Evolutionary conservation across 352 stramenopile genomes (phyloP), one percentile per base, ranked within the genome.

Genomic region (Phytopythium mirpurense): DNA sequence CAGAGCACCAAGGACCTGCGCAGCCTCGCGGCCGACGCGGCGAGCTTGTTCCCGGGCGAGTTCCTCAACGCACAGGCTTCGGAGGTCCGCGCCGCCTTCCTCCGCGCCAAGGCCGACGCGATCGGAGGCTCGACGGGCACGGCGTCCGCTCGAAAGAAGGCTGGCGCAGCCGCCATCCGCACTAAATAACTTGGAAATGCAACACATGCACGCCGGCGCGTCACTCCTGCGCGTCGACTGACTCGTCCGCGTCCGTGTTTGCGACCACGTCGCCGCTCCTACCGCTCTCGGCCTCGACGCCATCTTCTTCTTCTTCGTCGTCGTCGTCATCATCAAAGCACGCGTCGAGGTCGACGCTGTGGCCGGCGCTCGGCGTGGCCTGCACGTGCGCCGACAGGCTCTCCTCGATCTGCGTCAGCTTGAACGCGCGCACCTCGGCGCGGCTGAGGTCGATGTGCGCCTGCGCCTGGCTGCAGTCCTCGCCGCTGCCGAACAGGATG

Each of bases 1-100:
- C 41, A 86, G 60, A 93, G 80, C 60, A 87, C 87, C 11, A 87
- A 86, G 38, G 87, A 97, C 48, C 61, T 96, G 26, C 88, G 86
- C 32, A 93, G 88, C 52, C 71, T 96, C 12, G 76, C 78, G 1
- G 86, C 87, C 7, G 80, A 96, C 59, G 85, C 81, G 19, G 59
- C 69, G 14, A 62, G 66, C 15, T 56, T 95, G 29, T 95, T 96
- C 42, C 86, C 86, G 0, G 43, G 54, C 36, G 86, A 97, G 49
- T 92, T 96, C 58, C 62, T 92, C 36, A 85, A 89, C 44, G 83
- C 76, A 0, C 64, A 88, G 27, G 58, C 86, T 37, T 46, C 47
- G 19, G 67, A 83, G 19, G 72, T 95, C 60, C 78, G 73, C 35
- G 53, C 62, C 11, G 70, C 58, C 8, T 95, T 93, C 55, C 48